Evolutionary conservation across 164 flowering plant genomes (phyloP), one percentile per base, ranked within the genome.

Genomic region (Chimonanthus praecox): DNA sequence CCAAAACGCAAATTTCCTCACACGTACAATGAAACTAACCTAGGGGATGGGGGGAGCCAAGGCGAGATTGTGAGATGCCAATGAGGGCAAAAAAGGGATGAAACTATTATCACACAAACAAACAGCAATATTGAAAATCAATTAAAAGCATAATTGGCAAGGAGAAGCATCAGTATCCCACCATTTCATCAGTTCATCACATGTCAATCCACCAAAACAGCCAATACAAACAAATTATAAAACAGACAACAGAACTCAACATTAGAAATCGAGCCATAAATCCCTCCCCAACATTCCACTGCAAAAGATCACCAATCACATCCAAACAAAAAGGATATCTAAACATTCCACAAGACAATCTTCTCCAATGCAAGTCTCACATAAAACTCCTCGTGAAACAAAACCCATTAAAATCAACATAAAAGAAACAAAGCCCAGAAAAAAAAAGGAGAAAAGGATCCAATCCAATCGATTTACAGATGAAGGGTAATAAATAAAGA

Each of bases 351-450:
- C 60, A 54, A 54, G 49, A 21, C 3, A 45, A 69, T 69, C 71
- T 3, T 9, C 44, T 18, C 44, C 64, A 48, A 63, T 9, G 7
- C 4, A 48, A 72, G 4, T 43, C 70, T 18, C 4, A 11, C 51
- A 64, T 68, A 3, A 73, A 45, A 50, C n/a, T 13, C 60, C 60
- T 6, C 65, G 20, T 20, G 47, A 6, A 78, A 18, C 68, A 78
- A 20, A 6, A 8, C 21, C 47, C 43, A 51, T 46, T 44, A 44
- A 54, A 3, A 21, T 8, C 3, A 18, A 50, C 5, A 64, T 3
- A 21, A 7, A 50, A 50, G 4, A 69, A 5, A 48, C 5, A 4
- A 18, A 49, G 4, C 15, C 49, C 71, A 50, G 18, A 47, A 49
- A 47, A 11, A n/a, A 66, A 67, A n/a, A 6, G 18, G 66, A 18